Base-by-base conservation (phyloP, 2,329 filamentous ascomycete genomes). In the Ophiocordyceps camponoti-rufipedis region DNA sequence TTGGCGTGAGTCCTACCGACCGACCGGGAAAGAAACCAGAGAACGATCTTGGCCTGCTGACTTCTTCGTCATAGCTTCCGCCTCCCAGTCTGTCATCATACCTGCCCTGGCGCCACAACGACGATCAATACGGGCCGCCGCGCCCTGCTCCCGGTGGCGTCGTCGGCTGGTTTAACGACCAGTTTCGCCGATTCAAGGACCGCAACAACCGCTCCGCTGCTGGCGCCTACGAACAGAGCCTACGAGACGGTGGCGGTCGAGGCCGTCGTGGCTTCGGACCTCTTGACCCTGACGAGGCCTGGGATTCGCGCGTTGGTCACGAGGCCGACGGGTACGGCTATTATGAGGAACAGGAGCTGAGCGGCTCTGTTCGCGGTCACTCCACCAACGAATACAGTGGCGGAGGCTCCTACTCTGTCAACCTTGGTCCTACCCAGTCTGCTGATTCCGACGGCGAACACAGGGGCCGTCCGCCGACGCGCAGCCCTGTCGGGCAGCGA, bases 261-360 rank as follows among this genome's bases (percentile, higher is more conserved):
- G 64, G 67, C 46, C 68, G 70, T 46, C 62, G 74, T 45, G 76
- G 76, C 19, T 80, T 82, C 58, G 77, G 79, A 2, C 69, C 78
- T 4, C 71, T 86, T 42, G 85, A 91, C 55, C 83, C 83, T 1
- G 85, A 93, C 58, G 84, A 88, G 56, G 84, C 85, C 2, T 94
- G 86, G 86, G 85, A 91, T 63, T 65, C 83, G 50, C 70, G 83
- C 48, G 84, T 93, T 5, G 83, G 82, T 47, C 71, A 78, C 53
- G 84, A 88, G 60, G 75, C 80, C 16, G 78, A 82, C 56, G 65
- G 62, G 12, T 78, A 80, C 57, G 74, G 74, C 19, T 85, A 85
- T 60, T 81, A 85, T 56, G 85, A 89, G 58, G 82, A 85, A 63
- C 77, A 83, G 56, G 83, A 87, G 61, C 65, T 86, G 5, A 80